A percentile compares a stretch with the other conserved stretches of the same genome.
Conservation (phyloP, 2,329 filamentous ascomycete species). For the Aspergillus pseudoviridinutans region DNA sequence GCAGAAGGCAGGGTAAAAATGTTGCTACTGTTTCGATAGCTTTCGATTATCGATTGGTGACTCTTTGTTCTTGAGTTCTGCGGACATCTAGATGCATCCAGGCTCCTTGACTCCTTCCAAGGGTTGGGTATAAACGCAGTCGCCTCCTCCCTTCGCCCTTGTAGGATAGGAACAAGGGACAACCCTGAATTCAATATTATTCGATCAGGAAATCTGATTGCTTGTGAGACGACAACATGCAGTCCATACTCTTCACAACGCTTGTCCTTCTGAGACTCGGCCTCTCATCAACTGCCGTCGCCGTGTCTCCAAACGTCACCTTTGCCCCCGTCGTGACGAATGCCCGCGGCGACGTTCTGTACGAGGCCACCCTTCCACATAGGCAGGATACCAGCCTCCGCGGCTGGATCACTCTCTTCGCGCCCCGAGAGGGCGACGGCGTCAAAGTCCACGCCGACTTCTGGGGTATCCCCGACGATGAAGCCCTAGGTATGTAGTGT, state of each 20-base stretch:
- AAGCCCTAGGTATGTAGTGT: conserved; percentile 54
- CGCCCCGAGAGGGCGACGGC: conserved; percentile 50
- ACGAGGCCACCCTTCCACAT: conserved; percentile 55
- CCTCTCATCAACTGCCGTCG: conserved; percentile 5
- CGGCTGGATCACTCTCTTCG: conserved; percentile 48
- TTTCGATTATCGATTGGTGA: not conserved
- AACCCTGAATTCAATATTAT: not conserved
- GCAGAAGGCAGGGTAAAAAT: not conserved
- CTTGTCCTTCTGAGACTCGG: conserved; percentile 6
- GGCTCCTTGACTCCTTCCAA: not conserved
- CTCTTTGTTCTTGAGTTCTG: not conserved
- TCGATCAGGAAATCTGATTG: not conserved
- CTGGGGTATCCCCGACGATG: conserved; percentile 53
- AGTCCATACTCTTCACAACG: conserved; percentile 3
- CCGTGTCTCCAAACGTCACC: not conserved
- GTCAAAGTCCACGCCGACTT: conserved; percentile 55
- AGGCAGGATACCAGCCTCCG: conserved; percentile 53
- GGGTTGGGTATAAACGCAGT: not conserved
- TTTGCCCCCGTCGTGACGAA: conserved; percentile 45
- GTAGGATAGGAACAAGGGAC: not conserved
- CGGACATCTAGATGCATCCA: not conserved
- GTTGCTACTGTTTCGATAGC: not conserved
- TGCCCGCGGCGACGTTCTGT: conserved; percentile 55
- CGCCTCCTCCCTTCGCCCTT: not conserved
- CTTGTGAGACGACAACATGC: conserved; percentile 4